Percentiles rank a stretch among this genome's conserved stretches.
Conservation (phyloP, 2,329 filamentous ascomycete genomes). For the Stromatinia cepivora region DNA sequence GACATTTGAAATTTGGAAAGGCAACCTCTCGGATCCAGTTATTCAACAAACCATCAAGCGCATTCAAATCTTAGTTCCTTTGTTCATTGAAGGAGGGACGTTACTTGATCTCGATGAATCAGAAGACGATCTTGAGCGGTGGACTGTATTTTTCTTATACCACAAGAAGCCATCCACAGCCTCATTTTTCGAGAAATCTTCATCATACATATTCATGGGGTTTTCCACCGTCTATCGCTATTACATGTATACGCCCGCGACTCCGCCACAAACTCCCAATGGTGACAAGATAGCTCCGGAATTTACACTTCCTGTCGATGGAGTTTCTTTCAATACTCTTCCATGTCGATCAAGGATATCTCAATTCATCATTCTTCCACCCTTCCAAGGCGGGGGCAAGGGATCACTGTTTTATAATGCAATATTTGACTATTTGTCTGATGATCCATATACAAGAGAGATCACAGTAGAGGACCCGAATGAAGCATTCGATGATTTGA, state of each 20-base stretch:
- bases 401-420: slow-evolving; percentile 78
- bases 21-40: slow-evolving; percentile 67
- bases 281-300: slow-evolving; percentile 43
- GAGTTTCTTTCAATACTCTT: slow-evolving; percentile 54
- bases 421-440: slow-evolving; percentile 70
- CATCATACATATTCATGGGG: slow-evolving; percentile 78
- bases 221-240: slow-evolving; percentile 91
- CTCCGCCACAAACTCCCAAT: slow-evolving; percentile 46
- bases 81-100: slow-evolving; percentile 93
- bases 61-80: slow-evolving; percentile 77
- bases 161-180: slow-evolving; percentile 55
- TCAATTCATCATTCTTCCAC: slow-evolving; percentile 88
- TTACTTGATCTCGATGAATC: slow-evolving; percentile 68
- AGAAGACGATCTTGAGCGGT: slow-evolving; percentile 71
- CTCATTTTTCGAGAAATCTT: slow-evolving; percentile 43
- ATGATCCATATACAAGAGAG: slow-evolving; percentile 66
- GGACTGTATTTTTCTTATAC: slow-evolving; percentile 89
- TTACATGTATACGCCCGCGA: slow-evolving; percentile 61
- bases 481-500: slow-evolving; percentile 77
- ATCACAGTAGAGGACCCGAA: slow-evolving; percentile 94
- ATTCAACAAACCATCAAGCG: slow-evolving; percentile 74
- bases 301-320: slow-evolving; percentile 44
- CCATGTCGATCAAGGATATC: slow-evolving; percentile 83
- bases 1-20: slow-evolving; percentile 82
- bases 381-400: slow-evolving; percentile 78